These are phyloP conservation scores for Boletus sp. DNA, from an alignment of 1,284 basidiomycete species.

Conservation along the genomic window DNA sequence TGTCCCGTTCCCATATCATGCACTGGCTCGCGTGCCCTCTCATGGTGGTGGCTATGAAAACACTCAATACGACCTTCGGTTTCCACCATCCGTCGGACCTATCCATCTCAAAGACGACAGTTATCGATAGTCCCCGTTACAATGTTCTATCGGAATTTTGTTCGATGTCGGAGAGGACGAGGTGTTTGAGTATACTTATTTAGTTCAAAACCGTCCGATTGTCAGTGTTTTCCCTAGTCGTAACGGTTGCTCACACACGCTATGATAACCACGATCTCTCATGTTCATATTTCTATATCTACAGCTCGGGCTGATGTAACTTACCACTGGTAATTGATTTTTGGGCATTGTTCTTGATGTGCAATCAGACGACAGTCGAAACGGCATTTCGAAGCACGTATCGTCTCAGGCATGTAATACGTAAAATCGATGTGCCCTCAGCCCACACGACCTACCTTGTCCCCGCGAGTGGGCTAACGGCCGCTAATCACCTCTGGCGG, in stretches of 20 bases:
- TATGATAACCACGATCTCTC: conserved; percentile 12
- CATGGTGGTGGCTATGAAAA: conserved; percentile 6
- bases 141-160: background rate
- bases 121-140: conserved; percentile 5
- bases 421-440: too few species aligned
- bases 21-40: background rate
- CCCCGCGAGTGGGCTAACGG: too few species aligned
- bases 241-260: background rate
- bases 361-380: too few species aligned
- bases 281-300: conserved; percentile 5
- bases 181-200: background rate
- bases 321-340: background rate
- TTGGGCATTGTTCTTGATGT: too few species aligned
- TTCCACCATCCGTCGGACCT: conserved; percentile 17
- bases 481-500: too few species aligned
- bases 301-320: conserved; percentile 7
- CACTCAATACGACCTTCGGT: background rate
- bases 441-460: too few species aligned
- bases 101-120: conserved; percentile 21
- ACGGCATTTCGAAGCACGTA: too few species aligned
- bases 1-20: conserved; percentile 5
- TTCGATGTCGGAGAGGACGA: background rate
- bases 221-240: conserved; percentile 1
- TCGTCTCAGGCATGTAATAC: too few species aligned
- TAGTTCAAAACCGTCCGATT: background rate